phyloP scores from a whole-genome alignment of 441 rosid genomes.

The Melastoma candidum region DNA sequence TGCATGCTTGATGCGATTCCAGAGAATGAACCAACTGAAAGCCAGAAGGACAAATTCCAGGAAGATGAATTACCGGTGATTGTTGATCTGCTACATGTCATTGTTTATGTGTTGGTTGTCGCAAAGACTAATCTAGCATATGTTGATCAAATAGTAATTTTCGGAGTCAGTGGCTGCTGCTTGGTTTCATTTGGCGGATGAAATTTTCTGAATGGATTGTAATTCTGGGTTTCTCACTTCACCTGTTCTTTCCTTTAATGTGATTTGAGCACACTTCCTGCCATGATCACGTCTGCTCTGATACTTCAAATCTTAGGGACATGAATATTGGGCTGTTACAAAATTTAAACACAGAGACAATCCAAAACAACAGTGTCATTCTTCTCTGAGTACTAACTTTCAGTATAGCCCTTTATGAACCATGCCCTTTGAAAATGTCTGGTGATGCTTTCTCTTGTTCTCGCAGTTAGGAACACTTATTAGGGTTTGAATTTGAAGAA shows the following conservation, averaged over 20 bases:
- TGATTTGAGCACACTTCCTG: slow-evolving; percentile 21
- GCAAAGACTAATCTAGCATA: too few species aligned
- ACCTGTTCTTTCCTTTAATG: slow-evolving; percentile 4
- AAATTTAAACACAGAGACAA: too few species aligned
- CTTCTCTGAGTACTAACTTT: too few species aligned
- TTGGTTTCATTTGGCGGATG: background rate
- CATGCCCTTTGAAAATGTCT: slow-evolving; percentile 1
- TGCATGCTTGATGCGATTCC: slow-evolving; percentile 65
- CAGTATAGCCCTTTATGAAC: too few species aligned
- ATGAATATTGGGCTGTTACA: slow-evolving; percentile 25
- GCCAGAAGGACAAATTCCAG: slow-evolving; percentile 24
- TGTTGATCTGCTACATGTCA: background rate
- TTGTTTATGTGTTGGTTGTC: background rate
- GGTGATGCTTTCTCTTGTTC: slow-evolving; percentile 6
- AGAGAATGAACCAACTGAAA: slow-evolving; percentile 62
- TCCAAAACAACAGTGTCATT: too few species aligned
- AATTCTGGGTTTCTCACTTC: too few species aligned
- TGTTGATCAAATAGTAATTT: background rate
- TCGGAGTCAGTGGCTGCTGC: background rate
- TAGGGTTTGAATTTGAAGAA: slow-evolving; percentile 1
- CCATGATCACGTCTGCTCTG: slow-evolving; percentile 23
- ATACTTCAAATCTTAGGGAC: slow-evolving; percentile 28
- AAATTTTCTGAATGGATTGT: too few species aligned
- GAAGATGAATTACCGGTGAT: slow-evolving; percentile 49
- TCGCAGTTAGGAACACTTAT: background rate